Evolutionary conservation across 1,284 basidiomycete species (phyloP), one percentile per base, ranked within the genome.

Genomic region (Pseudozyma sp.): DNA sequence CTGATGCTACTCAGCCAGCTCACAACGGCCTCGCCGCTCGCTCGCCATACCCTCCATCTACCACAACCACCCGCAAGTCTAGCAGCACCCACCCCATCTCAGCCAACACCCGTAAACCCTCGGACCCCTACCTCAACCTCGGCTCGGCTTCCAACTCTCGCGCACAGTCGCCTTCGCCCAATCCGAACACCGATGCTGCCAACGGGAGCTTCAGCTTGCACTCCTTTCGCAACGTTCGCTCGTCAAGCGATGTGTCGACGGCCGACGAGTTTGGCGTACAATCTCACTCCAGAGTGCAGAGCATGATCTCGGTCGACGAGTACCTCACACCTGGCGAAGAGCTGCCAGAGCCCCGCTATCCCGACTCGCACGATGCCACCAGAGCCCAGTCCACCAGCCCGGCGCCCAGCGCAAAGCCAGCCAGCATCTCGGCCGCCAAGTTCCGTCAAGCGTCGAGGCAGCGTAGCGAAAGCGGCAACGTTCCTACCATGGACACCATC

Each of bases 141-240:
- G 56, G 40, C 14, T 55, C 60, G 17, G 54, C 55, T 35, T 50
- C 54, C 52, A 54, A 53, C 40, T 70, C 72, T 2, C 53, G 60
- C n/a, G 55, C 68, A 9, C 59, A 59, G 1, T 70, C 72, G 5
- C 72, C 72, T 19, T 45, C 63, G 9, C 42, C 49, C 7, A 65
- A 54, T 31, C 60, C 59, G 8, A 54, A 56, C 34, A 16, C 46
- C 14, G 68, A 71, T 3, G 13, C 17, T 4, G 13, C 37, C 34
- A 59, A 47, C 39, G 56, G 58, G 19, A 71, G 63, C 50, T 75
- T 75, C 61, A 75, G 49, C 24, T 51, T 75, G 16, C 73, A 71
- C 48, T 71, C 73, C 0, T 75, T 75, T 55, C 68, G 68, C 58
- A 75, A 75, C 49, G 62, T 75, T 24, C 60, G 73, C 17, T 71